phyloP scores from a whole-genome alignment of 495 filamentous ascomycete species.

The Xylaria bambusicola region DNA sequence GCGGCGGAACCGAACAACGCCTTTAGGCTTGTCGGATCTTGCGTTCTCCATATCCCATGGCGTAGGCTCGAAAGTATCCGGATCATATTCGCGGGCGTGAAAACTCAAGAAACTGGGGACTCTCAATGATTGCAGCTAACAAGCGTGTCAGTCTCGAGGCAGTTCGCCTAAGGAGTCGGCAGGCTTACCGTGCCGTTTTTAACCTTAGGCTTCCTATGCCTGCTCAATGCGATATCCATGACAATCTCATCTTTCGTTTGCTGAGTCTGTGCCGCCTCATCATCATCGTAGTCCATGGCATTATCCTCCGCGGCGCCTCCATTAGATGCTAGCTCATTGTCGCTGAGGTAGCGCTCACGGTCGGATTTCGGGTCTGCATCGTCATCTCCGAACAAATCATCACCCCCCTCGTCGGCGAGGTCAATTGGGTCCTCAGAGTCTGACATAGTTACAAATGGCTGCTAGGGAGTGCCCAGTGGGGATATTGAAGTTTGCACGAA shows the following conservation, averaged over 20 bases:
- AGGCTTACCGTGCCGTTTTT: slow-evolving; percentile 63
- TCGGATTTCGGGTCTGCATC: slow-evolving; percentile 33
- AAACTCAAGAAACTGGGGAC: slow-evolving; percentile 79
- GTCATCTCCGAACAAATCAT: slow-evolving; percentile 68
- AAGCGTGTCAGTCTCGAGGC: slow-evolving; percentile 13
- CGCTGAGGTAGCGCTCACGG: slow-evolving; percentile 49
- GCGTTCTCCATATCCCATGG: slow-evolving; percentile 51
- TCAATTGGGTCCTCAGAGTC: slow-evolving; percentile 53
- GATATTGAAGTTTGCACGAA: not conserved
- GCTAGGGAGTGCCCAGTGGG: not conserved
- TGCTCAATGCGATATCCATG: slow-evolving; percentile 59
- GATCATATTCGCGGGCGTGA: slow-evolving; percentile 71
- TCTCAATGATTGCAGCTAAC: slow-evolving; percentile 73
- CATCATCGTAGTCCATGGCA: slow-evolving; percentile 42
- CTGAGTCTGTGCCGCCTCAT: slow-evolving; percentile 39
- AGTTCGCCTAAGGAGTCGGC: not conserved
- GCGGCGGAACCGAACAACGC: slow-evolving; percentile 42
- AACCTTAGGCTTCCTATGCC: slow-evolving; percentile 68
- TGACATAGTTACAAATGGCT: slow-evolving; percentile 42
- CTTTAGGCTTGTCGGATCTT: slow-evolving; percentile 38
- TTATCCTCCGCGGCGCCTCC: slow-evolving; percentile 48
- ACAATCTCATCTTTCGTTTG: slow-evolving; percentile 56
- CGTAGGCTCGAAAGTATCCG: slow-evolving; percentile 62
- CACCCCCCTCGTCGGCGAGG: slow-evolving; percentile 53
- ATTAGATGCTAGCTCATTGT: slow-evolving; percentile 80